A percentile compares a stretch with the other conserved stretches of the same genome.
Conservation (phyloP, 1,284 basidiomycete genomes). For the Prillingera fragicola region DNA sequence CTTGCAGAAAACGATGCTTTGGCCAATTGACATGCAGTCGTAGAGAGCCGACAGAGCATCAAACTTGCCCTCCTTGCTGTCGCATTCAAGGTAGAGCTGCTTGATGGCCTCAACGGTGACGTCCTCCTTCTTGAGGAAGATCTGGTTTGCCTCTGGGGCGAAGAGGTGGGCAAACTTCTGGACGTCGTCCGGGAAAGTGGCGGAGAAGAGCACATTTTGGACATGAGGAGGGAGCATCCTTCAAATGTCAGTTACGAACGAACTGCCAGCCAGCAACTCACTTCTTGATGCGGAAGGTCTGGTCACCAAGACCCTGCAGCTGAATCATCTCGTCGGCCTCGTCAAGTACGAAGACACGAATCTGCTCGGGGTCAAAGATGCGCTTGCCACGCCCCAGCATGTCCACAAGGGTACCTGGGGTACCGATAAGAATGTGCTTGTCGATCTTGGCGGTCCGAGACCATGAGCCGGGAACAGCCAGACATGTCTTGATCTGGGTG, state of each 20-base stretch:
- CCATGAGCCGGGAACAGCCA: slow-evolving; percentile 82
- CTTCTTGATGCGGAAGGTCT: slow-evolving; percentile 93
- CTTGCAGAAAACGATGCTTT: slow-evolving; percentile 95
- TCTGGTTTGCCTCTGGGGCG: slow-evolving; percentile 92
- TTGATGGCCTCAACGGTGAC: slow-evolving; percentile 90
- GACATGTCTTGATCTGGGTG: slow-evolving; percentile 84
- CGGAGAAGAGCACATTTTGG: slow-evolving; percentile 95
- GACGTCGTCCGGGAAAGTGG: slow-evolving; percentile 94
- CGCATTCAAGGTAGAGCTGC: slow-evolving; percentile 97
- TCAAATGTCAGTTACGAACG: slow-evolving; percentile 7
- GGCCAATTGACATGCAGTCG: slow-evolving; percentile 85
- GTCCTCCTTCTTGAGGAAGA: slow-evolving; percentile 90
- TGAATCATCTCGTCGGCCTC: slow-evolving; percentile 99
- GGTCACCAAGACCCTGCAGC: slow-evolving; percentile 92
- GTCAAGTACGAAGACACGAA: slow-evolving; percentile 94
- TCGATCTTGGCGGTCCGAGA: slow-evolving; percentile 55
- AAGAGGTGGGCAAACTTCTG: slow-evolving; percentile 84
- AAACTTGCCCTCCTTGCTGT: slow-evolving; percentile 85
- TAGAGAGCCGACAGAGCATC: slow-evolving; percentile 91
- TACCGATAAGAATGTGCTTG: slow-evolving; percentile 91
- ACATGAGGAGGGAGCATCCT: slow-evolving; percentile 49
- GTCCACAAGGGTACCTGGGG: slow-evolving; percentile 90
- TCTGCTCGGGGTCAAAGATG: slow-evolving; percentile 61
- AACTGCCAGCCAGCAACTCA: slow-evolving; percentile 47
- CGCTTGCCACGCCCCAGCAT: slow-evolving; percentile 54